These are phyloP conservation scores for Penstemon newberryi DNA, from an alignment of 257 asterid genomes.

Conservation along the genomic window DNA sequence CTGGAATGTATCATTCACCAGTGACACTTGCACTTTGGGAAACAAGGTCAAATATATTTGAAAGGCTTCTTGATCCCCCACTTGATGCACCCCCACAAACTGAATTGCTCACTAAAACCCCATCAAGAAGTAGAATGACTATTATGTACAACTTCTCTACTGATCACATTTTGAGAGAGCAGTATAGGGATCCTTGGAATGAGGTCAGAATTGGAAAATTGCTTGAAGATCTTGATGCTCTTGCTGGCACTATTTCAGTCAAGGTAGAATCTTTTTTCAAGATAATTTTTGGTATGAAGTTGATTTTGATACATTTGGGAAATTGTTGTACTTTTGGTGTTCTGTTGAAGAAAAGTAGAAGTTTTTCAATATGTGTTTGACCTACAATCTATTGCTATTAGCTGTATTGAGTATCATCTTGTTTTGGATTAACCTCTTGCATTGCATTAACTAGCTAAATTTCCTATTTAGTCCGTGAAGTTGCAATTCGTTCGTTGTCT, in stretches of 20 bases:
- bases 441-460: too few species aligned
- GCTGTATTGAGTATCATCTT: too few species aligned
- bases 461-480: too few species aligned
- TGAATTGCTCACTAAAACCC: constrained; percentile 59
- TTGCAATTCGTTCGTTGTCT: too few species aligned
- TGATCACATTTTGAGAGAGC: constrained; percentile 80
- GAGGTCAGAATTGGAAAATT: constrained; percentile 94
- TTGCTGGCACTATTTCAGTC: constrained; percentile 92
- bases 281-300: not conserved
- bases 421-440: too few species aligned
- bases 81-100: constrained; percentile 95
- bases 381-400: not conserved
- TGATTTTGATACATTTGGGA: not conserved
- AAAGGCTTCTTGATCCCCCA: constrained; percentile 90
- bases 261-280: constrained; percentile 48
- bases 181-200: constrained; percentile 96
- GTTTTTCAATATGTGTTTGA: not conserved
- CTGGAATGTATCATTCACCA: constrained; percentile 97
- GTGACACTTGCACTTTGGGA: constrained; percentile 96
- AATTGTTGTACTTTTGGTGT: not conserved
- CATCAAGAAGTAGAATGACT: constrained; percentile 66
- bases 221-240: constrained; percentile 99
- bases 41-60: constrained; percentile 76
- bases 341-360: not conserved
- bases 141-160: constrained; percentile 68